Percentiles rank a stretch among this genome's conserved stretches.
phyloP scores from a whole-genome alignment of 768 basidiomycete genomes.

The Lentinula detonsa region DNA sequence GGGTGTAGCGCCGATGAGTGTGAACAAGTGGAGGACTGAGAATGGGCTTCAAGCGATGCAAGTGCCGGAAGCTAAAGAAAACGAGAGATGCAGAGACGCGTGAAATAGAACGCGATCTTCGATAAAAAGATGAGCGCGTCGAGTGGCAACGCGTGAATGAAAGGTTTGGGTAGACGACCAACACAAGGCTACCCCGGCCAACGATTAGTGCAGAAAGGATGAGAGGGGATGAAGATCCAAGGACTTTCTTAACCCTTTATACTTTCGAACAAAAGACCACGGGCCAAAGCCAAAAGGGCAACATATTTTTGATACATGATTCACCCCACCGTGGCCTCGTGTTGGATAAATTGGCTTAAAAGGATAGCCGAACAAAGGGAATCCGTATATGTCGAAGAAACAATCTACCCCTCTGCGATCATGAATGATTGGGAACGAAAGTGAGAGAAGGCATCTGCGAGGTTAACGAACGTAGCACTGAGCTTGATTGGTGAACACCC shows the following conservation, averaged over 20 bases:
- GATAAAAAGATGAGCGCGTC: background rate
- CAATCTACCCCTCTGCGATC: background rate
- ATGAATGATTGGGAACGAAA: background rate
- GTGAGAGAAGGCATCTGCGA: background rate
- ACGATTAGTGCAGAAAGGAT: background rate
- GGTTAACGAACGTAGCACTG: too few relatives aligned
- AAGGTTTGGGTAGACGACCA: background rate
- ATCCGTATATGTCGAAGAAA: background rate
- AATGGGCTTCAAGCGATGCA: background rate
- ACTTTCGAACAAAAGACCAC: background rate
- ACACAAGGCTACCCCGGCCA: background rate
- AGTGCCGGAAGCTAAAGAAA: background rate
- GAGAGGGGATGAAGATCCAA: background rate
- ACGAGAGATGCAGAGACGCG: background rate
- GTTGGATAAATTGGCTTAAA: background rate
- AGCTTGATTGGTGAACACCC: too few relatives aligned
- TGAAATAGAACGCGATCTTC: background rate
- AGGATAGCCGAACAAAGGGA: background rate
- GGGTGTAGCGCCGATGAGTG: background rate
- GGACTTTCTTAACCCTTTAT: background rate
- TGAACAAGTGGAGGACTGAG: background rate
- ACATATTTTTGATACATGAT: background rate
- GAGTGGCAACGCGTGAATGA: background rate
- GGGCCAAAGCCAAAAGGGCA: background rate
- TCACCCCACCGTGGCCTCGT: background rate